A percentile compares a stretch with the other conserved stretches of the same genome.
phyloP scores from a whole-genome alignment of 768 basidiomycete species.

The Lactarius psammicola region DNA sequence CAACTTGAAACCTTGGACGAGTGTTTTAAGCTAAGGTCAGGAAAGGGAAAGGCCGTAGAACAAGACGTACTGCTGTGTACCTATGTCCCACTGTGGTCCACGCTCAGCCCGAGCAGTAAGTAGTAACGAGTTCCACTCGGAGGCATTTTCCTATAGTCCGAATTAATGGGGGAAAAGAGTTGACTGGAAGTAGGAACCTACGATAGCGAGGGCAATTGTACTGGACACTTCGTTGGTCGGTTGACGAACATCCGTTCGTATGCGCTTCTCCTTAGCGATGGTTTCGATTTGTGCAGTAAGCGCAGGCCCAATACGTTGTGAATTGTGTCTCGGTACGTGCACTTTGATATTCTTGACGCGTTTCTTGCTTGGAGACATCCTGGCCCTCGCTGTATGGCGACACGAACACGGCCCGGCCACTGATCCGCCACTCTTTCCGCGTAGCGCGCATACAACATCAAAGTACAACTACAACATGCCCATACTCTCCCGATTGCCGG shows the following conservation, averaged over 20 bases:
- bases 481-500: conserved; percentile 22
- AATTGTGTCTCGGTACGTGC: conserved; percentile 71
- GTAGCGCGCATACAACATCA: background rate
- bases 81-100: conserved; percentile 86
- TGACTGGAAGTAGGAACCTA: conserved; percentile 39
- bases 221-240: conserved; percentile 54
- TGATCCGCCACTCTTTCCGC: background rate
- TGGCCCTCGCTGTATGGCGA: background rate
- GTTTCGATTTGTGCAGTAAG: conserved; percentile 57
- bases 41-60: no score
- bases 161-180: background rate
- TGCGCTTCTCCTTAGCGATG: conserved; percentile 48
- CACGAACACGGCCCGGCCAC: background rate
- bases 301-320: conserved; percentile 66
- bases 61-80: conserved; percentile 72
- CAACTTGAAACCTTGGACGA: conserved; percentile 66
- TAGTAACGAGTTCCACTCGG: conserved; percentile 82
- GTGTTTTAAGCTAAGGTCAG: background rate
- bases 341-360: conserved; percentile 56
- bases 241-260: conserved; percentile 59
- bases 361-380: conserved; percentile 58
- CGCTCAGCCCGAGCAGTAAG: conserved; percentile 75
- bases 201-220: conserved; percentile 60
- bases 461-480: conserved; percentile 6
- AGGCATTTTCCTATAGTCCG: conserved; percentile 63